Conservation (phyloP, 805 yeast genomes). For the Wickerhamomyces chaumierensis region DNA sequence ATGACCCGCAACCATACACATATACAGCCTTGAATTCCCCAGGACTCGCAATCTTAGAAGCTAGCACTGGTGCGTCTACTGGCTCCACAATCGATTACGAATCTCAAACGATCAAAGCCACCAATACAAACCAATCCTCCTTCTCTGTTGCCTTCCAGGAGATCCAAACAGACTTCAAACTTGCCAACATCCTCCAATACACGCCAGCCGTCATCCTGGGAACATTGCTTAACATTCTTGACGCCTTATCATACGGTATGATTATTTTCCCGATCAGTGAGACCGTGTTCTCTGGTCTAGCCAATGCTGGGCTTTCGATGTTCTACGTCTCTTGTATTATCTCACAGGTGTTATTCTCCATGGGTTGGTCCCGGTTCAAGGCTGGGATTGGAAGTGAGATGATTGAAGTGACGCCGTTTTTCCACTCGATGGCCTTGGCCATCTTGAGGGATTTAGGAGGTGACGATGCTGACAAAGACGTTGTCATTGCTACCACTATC, state of each 20-base stretch:
- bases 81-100: constrained; percentile 3
- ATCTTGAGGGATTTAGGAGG: constrained; percentile 48
- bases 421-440: constrained; percentile 84
- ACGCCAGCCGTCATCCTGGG: constrained; percentile 83
- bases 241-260: constrained; percentile 95
- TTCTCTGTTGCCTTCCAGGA: constrained; percentile 2
- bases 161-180: constrained; percentile 7
- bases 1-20: too few relatives aligned
- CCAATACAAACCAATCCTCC: constrained; percentile 3
- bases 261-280: constrained; percentile 89
- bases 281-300: constrained; percentile 63
- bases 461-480: constrained; percentile 26
- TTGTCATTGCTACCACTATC: constrained; percentile 74
- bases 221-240: constrained; percentile 72
- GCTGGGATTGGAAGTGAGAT: constrained; percentile 95
- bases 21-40: too few relatives aligned
- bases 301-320: constrained; percentile 87
- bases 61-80: too few relatives aligned
- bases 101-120: constrained; percentile 2
- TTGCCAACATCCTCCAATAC: constrained; percentile 13
- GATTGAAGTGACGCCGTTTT: constrained; percentile 98
- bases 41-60: too few relatives aligned
- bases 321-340: constrained; percentile 87
- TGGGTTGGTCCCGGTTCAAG: constrained; percentile 84
- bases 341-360: constrained; percentile 76